Evolutionary conservation across 768 basidiomycete species (phyloP).

Genomic region (Termitomyces sp.): DNA sequence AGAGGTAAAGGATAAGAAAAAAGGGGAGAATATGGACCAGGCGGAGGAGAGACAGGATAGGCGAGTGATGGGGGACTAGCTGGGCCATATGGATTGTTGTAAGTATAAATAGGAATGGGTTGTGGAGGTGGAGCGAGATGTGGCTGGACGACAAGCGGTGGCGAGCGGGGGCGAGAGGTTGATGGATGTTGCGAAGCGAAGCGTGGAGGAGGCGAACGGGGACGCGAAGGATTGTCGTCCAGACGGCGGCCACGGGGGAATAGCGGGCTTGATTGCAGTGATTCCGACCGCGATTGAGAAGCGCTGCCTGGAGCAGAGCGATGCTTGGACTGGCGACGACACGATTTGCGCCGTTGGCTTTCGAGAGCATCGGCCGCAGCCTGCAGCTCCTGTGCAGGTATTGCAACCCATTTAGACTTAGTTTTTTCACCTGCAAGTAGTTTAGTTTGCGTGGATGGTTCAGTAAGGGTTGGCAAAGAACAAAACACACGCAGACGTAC

Average conservation of each 20-base stretch:
- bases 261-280: conserved; percentile 48
- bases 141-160: conserved; percentile 11
- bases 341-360: conserved; percentile 7
- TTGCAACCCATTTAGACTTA: conserved; percentile 63
- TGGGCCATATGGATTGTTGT: neutral
- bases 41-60: neutral
- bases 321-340: no score
- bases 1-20: neutral
- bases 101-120: conserved; percentile 2
- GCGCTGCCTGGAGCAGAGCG: conserved; percentile 16
- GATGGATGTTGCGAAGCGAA: neutral
- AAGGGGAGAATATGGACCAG: neutral
- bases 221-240: conserved; percentile 28
- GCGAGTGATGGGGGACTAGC: neutral
- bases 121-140: conserved; percentile 15
- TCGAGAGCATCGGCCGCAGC: conserved; percentile 43
- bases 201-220: neutral
- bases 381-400: conserved; percentile 53
- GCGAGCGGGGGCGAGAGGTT: neutral
- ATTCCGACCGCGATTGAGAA: conserved; percentile 43
- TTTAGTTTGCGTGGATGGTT: neutral
- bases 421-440: conserved; percentile 43
- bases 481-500: conserved; percentile 18
- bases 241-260: conserved; percentile 37
- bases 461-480: conserved; percentile 1